Conservation (phyloP, 169 alveolate species). For the Perkinsus chesapeaki region DNA sequence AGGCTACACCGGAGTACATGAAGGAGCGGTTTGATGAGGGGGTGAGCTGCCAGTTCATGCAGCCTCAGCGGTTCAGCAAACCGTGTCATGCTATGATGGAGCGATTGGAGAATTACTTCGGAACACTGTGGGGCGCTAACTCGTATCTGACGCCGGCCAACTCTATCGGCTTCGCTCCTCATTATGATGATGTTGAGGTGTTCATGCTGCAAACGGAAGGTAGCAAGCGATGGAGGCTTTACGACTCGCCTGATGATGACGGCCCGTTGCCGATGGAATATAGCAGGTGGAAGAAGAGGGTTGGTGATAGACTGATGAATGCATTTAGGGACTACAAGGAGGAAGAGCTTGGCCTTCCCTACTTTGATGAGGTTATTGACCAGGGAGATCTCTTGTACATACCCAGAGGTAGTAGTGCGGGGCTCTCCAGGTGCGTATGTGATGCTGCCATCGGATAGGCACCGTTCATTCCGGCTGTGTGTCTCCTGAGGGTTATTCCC, state of each 20-base stretch:
- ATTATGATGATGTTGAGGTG: conserved; percentile 13
- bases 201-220: conserved; percentile 14
- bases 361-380: conserved; percentile 5
- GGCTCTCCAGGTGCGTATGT: neutral
- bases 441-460: neutral
- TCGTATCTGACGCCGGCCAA: conserved; percentile 11
- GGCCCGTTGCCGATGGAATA: neutral
- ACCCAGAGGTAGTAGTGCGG: conserved; percentile 6
- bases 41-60: conserved; percentile 12
- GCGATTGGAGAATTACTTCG: conserved; percentile 12
- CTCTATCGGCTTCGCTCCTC: conserved; percentile 12
- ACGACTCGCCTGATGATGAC: neutral
- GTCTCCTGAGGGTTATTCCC: neutral
- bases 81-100: neutral
- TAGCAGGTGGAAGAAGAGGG: neutral
- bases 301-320: neutral
- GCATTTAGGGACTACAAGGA: neutral
- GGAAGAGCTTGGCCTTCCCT: neutral
- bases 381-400: conserved; percentile 8
- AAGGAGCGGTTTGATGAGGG: neutral
- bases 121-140: conserved; percentile 5
- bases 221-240: conserved; percentile 12
- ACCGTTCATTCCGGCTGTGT: neutral
- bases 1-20: neutral
- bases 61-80: conserved; percentile 8